phyloP scores from a whole-genome alignment of 2,329 filamentous ascomycete genomes.

The Phialophora expanda region DNA sequence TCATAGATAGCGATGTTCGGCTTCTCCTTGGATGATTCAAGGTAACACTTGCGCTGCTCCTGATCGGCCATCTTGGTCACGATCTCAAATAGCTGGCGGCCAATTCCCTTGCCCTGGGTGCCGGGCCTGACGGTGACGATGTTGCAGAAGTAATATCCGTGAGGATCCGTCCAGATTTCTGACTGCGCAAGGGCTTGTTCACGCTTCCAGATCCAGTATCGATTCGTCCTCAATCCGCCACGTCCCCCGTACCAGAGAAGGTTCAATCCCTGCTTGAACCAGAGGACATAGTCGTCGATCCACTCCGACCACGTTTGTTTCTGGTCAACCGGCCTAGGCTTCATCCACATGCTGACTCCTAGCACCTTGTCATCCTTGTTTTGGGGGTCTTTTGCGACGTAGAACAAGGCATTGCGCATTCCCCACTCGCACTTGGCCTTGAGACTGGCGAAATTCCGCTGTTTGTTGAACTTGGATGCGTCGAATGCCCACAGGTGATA shows the following conservation, averaged over 20 bases:
- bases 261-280: slow-evolving; percentile 68
- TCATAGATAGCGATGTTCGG: slow-evolving; percentile 75
- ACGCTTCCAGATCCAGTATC: slow-evolving; percentile 76
- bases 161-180: slow-evolving; percentile 67
- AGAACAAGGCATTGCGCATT: slow-evolving; percentile 71
- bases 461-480: slow-evolving; percentile 59
- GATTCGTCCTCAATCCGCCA: slow-evolving; percentile 68
- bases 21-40: slow-evolving; percentile 70
- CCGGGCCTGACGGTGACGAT: slow-evolving; percentile 72
- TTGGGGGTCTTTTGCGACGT: slow-evolving; percentile 68
- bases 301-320: slow-evolving; percentile 66
- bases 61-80: slow-evolving; percentile 68
- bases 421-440: slow-evolving; percentile 72
- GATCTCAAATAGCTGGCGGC: slow-evolving; percentile 66
- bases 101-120: slow-evolving; percentile 70
- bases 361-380: slow-evolving; percentile 57
- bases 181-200: slow-evolving; percentile 67
- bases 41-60: slow-evolving; percentile 69
- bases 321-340: slow-evolving; percentile 57
- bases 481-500: slow-evolving; percentile 71
- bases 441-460: slow-evolving; percentile 67
- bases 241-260: slow-evolving; percentile 69
- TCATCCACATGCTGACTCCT: slow-evolving; percentile 75
- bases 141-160: slow-evolving; percentile 77
- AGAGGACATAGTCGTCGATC: slow-evolving; percentile 69